phyloP scores from a whole-genome alignment of 331 rosid species.

The Pyracantha coccinea region DNA sequence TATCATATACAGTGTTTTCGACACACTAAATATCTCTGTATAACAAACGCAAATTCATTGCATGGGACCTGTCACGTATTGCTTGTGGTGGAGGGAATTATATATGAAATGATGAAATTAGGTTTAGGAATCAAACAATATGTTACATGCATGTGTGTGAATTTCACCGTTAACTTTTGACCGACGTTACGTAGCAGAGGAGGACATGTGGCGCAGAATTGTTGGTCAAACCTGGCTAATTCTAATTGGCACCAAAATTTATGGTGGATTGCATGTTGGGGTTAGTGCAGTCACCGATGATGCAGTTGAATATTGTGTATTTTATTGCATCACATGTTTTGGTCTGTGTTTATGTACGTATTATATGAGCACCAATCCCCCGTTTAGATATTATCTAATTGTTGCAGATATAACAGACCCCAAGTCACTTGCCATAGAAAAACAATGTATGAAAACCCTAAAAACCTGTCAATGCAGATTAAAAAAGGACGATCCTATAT shows the following conservation, averaged over 20 bases:
- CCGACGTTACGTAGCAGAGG: conserved; percentile 22
- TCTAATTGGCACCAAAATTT: not conserved
- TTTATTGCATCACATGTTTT: conserved; percentile 8
- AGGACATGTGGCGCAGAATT: conserved; percentile 1
- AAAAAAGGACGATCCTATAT: too few relatives aligned
- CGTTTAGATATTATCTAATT: not conserved
- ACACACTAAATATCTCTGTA: too few relatives aligned
- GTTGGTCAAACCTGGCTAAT: not conserved
- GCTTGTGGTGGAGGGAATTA: too few relatives aligned
- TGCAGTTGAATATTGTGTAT: not conserved
- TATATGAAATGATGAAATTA: too few relatives aligned
- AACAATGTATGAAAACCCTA: not conserved
- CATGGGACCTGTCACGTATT: too few relatives aligned
- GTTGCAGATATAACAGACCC: not conserved
- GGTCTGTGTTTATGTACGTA: not conserved
- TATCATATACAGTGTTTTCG: too few relatives aligned
- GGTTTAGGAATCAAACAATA: conserved; percentile 4
- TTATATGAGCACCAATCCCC: not conserved
- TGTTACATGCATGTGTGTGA: not conserved
- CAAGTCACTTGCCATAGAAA: not conserved
- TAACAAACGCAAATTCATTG: too few relatives aligned
- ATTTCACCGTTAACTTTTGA: not conserved
- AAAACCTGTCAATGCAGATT: not conserved
- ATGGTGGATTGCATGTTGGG: conserved; percentile 22
- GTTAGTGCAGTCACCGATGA: not conserved